A percentile compares a stretch with the other conserved stretches of the same genome.
phyloP scores from a whole-genome alignment of 495 filamentous ascomycete species.

The Hypoxylon subgilvum region DNA sequence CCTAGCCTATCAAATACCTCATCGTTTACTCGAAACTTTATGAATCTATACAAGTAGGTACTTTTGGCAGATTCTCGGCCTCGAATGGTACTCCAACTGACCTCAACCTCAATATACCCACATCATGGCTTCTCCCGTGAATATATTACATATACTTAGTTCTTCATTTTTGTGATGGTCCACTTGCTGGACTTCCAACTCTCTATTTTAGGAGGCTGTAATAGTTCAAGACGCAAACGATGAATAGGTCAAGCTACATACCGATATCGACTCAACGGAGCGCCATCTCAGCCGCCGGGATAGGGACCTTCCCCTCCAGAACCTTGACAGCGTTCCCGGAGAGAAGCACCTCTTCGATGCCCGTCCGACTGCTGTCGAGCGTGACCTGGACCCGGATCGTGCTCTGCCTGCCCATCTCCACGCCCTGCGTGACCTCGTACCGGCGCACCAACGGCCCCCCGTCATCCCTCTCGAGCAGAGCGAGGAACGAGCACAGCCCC shows the following conservation, averaged over 20 bases:
- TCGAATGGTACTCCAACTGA: too few relatives aligned
- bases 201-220: too few relatives aligned
- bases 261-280: neutral
- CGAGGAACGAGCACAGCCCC: constrained; percentile 60
- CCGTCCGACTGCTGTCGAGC: constrained; percentile 23
- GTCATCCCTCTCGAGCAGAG: constrained; percentile 41
- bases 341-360: constrained; percentile 4
- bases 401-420: constrained; percentile 75
- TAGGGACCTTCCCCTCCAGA: constrained; percentile 10
- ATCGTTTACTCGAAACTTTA: too few relatives aligned
- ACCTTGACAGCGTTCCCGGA: constrained; percentile 9
- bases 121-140: too few relatives aligned
- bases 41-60: too few relatives aligned
- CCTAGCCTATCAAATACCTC: too few relatives aligned
- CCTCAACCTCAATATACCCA: too few relatives aligned
- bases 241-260: neutral
- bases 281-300: neutral
- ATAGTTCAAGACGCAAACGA: too few relatives aligned
- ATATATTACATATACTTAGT: too few relatives aligned
- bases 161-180: too few relatives aligned
- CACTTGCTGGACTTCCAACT: too few relatives aligned
- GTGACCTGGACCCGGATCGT: constrained; percentile 48
- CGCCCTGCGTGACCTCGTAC: constrained; percentile 69
- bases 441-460: constrained; percentile 39
- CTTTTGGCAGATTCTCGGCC: too few relatives aligned